Evolutionary conservation across 192 early-diverging fungal genomes (phyloP).

Genomic region (Tieghemiomyces parasiticus): DNA sequence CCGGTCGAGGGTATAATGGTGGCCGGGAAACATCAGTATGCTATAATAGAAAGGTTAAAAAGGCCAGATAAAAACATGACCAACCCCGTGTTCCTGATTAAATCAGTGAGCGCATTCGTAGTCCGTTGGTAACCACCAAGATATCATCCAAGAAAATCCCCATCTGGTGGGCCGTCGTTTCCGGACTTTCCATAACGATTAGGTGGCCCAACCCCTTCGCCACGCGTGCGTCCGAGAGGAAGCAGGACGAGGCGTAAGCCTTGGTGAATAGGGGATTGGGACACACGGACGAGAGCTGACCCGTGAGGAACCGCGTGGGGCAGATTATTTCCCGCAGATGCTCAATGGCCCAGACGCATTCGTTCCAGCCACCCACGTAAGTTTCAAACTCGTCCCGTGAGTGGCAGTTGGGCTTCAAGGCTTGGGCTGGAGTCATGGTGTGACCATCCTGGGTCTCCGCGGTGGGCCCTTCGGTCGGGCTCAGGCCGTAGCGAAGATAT

Average conservation of each 20-base stretch:
- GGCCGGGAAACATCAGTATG: too few relatives aligned
- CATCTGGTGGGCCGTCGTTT: constrained; percentile 15
- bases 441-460: too few relatives aligned
- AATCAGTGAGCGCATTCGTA: too few relatives aligned
- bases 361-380: constrained; percentile 14
- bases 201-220: constrained; percentile 20
- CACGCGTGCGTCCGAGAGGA: constrained; percentile 12
- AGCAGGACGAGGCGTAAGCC: constrained; percentile 13
- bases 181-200: constrained; percentile 18
- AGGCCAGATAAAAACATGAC: too few relatives aligned
- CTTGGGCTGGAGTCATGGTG: too few relatives aligned
- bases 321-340: constrained; percentile 17
- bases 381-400: constrained; percentile 19
- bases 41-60: too few relatives aligned
- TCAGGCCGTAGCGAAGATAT: too few relatives aligned
- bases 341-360: constrained; percentile 11
- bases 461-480: too few relatives aligned
- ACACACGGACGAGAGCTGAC: constrained; percentile 15
- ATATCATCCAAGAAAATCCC: constrained; percentile 11
- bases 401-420: constrained; percentile 25
- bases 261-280: constrained; percentile 13
- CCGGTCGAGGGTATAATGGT: too few relatives aligned
- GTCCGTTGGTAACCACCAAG: too few relatives aligned
- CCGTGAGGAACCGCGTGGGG: constrained; percentile 20
- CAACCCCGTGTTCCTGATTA: too few relatives aligned